Evolutionary conservation across 345 rosid genomes (phyloP).

Genomic region (Bruguiera sexangula): DNA sequence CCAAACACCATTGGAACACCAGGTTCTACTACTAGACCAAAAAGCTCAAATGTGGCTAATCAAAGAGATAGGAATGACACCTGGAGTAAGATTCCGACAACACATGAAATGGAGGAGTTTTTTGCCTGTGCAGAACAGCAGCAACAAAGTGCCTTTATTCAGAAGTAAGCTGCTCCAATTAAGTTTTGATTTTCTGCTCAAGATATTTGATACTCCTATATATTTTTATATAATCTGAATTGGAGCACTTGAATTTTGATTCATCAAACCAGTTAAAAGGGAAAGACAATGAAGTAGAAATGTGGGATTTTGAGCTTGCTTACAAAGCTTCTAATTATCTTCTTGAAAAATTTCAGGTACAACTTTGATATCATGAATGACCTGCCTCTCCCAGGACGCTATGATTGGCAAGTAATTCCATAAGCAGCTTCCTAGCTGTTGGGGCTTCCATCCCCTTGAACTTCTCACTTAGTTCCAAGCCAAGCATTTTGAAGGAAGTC

Average conservation of each 20-base stretch:
- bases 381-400: constrained; percentile 70
- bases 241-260: too few relatives aligned
- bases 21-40: constrained; percentile 46
- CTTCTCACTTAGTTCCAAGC: neutral
- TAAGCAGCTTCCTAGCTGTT: constrained; percentile 15
- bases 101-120: constrained; percentile 68
- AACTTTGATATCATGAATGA: constrained; percentile 75
- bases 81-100: constrained; percentile 38
- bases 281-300: too few relatives aligned
- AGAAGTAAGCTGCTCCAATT: constrained; percentile 43
- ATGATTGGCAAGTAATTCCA: constrained; percentile 65
- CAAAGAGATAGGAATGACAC: constrained; percentile 23
- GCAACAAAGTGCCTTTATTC: constrained; percentile 47
- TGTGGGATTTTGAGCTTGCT: too few relatives aligned
- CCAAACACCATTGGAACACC: constrained; percentile 39
- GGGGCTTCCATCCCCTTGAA: constrained; percentile 10
- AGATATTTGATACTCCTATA: neutral
- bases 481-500: constrained; percentile 16
- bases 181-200: neutral
- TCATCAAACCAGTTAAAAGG: too few relatives aligned
- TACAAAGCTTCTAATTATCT: neutral
- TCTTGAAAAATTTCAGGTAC: constrained; percentile 46
- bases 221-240: neutral
- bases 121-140: constrained; percentile 56
- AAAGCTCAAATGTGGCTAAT: constrained; percentile 22